Conservation (phyloP, 495 filamentous ascomycete species). For the Aspergillus leporis region DNA sequence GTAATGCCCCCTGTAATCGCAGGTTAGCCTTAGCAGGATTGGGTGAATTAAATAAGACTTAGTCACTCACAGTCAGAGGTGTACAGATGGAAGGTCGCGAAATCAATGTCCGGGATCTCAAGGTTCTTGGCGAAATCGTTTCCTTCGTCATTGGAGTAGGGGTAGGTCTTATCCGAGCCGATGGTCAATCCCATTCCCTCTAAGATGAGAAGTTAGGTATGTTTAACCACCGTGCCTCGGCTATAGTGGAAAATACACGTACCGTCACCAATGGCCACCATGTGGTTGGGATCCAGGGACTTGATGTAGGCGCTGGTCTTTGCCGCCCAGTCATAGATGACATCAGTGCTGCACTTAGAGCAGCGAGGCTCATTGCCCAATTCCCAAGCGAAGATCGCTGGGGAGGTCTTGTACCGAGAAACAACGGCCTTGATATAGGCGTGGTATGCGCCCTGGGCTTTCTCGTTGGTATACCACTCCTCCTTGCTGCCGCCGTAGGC, state of each 20-base stretch:
- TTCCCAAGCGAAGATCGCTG: constrained; percentile 71
- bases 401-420: constrained; percentile 53
- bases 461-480: constrained; percentile 56
- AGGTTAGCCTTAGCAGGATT: neutral
- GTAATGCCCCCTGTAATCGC: constrained; percentile 34
- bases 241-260: constrained; percentile 7
- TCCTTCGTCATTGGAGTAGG: constrained; percentile 59
- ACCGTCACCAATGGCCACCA: constrained; percentile 67
- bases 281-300: constrained; percentile 59
- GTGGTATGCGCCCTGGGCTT: constrained; percentile 59
- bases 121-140: constrained; percentile 64
- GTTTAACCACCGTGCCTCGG: neutral
- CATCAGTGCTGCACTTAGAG: constrained; percentile 56
- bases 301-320: constrained; percentile 63
- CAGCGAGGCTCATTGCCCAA: constrained; percentile 71
- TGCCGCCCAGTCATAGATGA: constrained; percentile 64
- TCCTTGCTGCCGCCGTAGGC: constrained; percentile 59
- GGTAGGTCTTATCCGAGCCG: constrained; percentile 51
- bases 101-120: constrained; percentile 59
- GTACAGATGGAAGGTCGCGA: constrained; percentile 65
- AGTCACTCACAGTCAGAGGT: constrained; percentile 44
- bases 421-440: constrained; percentile 65
- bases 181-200: constrained; percentile 35
- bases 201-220: neutral
- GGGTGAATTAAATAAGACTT: constrained; percentile 33